Evolutionary conservation across 2,329 filamentous ascomycete genomes (phyloP).

Genomic region (Pestalotiopsis sp.): DNA sequence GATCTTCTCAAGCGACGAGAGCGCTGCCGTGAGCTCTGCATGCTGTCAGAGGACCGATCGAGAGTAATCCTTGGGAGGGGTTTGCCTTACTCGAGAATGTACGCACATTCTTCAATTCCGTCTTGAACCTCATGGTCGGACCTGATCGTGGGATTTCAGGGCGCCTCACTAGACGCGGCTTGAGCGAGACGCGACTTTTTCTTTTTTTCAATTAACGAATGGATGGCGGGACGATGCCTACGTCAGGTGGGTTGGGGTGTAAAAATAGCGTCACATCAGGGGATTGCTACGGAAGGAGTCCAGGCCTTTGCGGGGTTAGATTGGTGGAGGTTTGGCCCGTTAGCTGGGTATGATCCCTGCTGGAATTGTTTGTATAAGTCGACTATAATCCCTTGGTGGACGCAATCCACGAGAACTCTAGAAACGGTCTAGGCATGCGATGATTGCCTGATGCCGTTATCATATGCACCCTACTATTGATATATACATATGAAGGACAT

Average conservation of each 20-base stretch:
- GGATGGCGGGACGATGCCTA: background rate
- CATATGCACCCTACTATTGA: background rate
- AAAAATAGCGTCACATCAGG: conserved; percentile 1
- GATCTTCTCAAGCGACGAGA: conserved; percentile 75
- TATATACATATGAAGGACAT: background rate
- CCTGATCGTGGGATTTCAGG: background rate
- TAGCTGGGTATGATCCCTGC: background rate
- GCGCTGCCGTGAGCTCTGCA: conserved; percentile 64
- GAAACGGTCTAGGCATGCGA: background rate
- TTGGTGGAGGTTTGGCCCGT: background rate
- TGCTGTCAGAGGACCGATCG: background rate
- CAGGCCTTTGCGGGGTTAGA: conserved; percentile 4
- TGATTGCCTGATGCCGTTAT: background rate
- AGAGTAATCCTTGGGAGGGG: background rate
- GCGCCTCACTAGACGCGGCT: conserved; percentile 1
- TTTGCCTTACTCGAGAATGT: conserved; percentile 62
- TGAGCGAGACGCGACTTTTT: conserved; percentile 18
- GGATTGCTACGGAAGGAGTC: background rate
- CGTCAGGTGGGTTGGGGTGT: background rate
- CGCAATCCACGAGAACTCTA: background rate
- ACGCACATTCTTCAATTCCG: conserved; percentile 66
- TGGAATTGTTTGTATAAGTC: background rate
- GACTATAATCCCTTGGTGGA: background rate
- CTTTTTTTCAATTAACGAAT: conserved; percentile 10
- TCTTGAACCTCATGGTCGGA: conserved; percentile 65